Conservation (phyloP, 2,329 filamentous ascomycete genomes). For the Exophiala oligosperma region DNA sequence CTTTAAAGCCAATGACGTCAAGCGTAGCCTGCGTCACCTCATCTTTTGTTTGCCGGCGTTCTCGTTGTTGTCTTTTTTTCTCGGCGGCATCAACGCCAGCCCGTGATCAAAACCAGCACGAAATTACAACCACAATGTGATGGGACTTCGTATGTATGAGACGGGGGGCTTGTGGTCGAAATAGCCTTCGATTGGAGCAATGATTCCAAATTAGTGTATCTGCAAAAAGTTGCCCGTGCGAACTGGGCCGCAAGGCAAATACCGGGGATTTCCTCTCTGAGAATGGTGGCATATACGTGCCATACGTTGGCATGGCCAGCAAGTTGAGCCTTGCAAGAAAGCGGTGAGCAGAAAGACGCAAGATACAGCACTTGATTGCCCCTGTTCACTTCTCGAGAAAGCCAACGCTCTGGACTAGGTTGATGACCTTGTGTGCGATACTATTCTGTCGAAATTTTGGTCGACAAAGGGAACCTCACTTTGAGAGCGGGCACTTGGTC, state of each 20-base stretch:
- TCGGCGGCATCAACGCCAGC: too few relatives aligned
- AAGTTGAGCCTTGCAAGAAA: background rate
- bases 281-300: background rate
- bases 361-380: too few relatives aligned
- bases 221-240: background rate
- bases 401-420: background rate
- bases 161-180: background rate
- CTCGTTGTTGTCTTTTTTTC: background rate
- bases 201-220: background rate
- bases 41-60: background rate
- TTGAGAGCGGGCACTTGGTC: too few relatives aligned
- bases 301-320: background rate
- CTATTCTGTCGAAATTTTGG: too few relatives aligned
- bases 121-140: too few relatives aligned
- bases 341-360: background rate
- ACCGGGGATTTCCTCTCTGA: background rate
- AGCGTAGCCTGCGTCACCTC: background rate
- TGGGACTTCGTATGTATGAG: too few relatives aligned
- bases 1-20: background rate
- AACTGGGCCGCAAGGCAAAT: too few relatives aligned
- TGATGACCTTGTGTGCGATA: background rate
- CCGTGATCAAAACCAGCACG: too few relatives aligned
- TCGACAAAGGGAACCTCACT: too few relatives aligned
- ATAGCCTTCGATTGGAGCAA: background rate
- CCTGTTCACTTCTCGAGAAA: too few relatives aligned